Evolutionary conservation across 108 stramenopile genomes (phyloP), one percentile per base, ranked within the genome.

Genomic region (Discostella stelligeroides): DNA sequence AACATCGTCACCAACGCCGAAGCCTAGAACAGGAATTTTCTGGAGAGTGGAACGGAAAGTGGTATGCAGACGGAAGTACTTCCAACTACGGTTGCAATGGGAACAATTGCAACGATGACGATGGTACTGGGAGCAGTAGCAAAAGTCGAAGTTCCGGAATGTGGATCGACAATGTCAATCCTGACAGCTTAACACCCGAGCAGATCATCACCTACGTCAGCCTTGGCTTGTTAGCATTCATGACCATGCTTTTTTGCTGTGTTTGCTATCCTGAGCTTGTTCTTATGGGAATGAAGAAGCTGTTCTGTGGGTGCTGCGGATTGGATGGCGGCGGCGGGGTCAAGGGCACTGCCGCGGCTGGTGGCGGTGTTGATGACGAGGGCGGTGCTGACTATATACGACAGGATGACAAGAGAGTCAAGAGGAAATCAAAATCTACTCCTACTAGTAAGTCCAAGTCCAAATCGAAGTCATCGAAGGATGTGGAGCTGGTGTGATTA

Each of bases 201-300:
- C 57, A 58, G 34, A 58, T 58, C 10, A 20, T 58, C 34, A 58
- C 57, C 37, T 58, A 58, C 18, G 57, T 58, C 20, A 41, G 39
- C 17, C 14, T 58, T 2, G 57, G 57, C 9, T n/a, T 58, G 9
- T n/a, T 58, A 3, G 30, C n/a, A 9, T 58, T 58, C 57, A 58
- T 58, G 57, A 58, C 57, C 5, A 18, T 58, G 20, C 30, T 58
- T 0, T 34, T 34, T 34, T 58, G 57, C 57, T 37, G 37, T 20
- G 57, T 41, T 21, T 58, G 57, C 34, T 41, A 58, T n/a, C 57
- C 57, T 3, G 57, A 58, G 57, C 13, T 58, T 21, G 14, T 58
- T 4, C 8, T 37, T 1, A 28, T 58, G 37, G 38, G 38, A 1
- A 39, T 27, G 8, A 20, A 4, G 18, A 18, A 37, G 57, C n/a